Evolutionary conservation across 2,329 filamentous ascomycete species (phyloP).

Genomic region (Botrytis tulipae): DNA sequence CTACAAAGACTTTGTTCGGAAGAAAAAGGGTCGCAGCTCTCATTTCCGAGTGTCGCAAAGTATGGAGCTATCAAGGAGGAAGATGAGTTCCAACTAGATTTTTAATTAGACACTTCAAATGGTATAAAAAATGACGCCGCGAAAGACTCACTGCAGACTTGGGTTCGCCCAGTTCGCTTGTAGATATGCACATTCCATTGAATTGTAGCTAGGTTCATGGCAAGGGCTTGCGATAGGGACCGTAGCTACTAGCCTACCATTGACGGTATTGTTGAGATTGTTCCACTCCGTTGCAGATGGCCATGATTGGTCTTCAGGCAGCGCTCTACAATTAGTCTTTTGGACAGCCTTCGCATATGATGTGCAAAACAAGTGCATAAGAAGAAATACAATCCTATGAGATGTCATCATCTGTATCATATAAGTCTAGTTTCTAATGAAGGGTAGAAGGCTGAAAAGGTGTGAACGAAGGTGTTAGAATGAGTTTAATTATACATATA

Average conservation of each 20-base stretch:
- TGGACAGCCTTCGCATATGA: background rate
- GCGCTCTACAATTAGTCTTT: conserved; percentile 4
- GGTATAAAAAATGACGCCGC: background rate
- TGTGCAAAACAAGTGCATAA: background rate
- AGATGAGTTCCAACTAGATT: conserved; percentile 12
- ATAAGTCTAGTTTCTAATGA: background rate
- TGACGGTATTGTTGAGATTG: conserved; percentile 24
- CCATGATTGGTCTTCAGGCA: conserved; percentile 27
- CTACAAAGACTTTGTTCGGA: conserved; percentile 41
- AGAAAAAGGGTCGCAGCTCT: conserved; percentile 39
- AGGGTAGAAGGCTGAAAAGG: background rate
- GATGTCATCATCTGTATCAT: background rate
- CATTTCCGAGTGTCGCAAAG: conserved; percentile 39
- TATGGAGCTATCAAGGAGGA: conserved; percentile 38
- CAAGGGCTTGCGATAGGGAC: conserved; percentile 24
- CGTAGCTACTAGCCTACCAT: conserved; percentile 26
- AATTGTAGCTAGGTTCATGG: conserved; percentile 23
- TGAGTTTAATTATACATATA: background rate
- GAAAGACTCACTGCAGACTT: conserved; percentile 17
- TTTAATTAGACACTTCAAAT: background rate
- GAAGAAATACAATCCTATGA: background rate
- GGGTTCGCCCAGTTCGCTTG: conserved; percentile 20
- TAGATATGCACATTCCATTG: conserved; percentile 20
- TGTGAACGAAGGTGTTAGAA: background rate
- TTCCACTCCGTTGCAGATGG: conserved; percentile 24